phyloP scores from a whole-genome alignment of 2,329 filamentous ascomycete species.

The Ophiostoma populinum region DNA sequence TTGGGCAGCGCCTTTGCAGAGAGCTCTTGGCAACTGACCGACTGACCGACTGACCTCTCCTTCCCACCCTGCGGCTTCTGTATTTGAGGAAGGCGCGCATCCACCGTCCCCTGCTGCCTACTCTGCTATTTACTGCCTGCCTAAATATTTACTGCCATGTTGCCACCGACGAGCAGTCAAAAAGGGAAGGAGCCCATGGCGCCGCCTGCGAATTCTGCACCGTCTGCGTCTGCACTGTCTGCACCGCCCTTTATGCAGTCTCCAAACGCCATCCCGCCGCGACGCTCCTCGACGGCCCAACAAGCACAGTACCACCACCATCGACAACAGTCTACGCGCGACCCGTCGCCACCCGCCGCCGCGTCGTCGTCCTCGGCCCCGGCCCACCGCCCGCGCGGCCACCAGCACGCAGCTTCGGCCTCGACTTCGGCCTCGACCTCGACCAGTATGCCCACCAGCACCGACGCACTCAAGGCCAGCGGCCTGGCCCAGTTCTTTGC shows the following conservation, averaged over 20 bases:
- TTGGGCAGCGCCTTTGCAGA: too few species aligned
- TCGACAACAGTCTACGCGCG: not conserved
- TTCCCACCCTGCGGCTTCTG: too few species aligned
- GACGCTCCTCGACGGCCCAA: conserved; percentile 50
- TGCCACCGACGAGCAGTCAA: conserved; percentile 6
- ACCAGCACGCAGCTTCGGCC: conserved; percentile 1
- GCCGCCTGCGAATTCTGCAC: too few species aligned
- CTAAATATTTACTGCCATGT: too few species aligned
- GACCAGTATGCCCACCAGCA: not conserved
- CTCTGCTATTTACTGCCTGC: too few species aligned
- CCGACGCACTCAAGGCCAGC: not conserved
- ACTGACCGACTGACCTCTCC: too few species aligned
- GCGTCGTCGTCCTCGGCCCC: not conserved
- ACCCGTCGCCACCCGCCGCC: not conserved
- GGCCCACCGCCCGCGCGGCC: too few species aligned
- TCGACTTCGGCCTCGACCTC: not conserved
- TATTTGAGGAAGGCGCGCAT: conserved; percentile 1
- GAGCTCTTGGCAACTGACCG: too few species aligned
- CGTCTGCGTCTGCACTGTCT: conserved; percentile 3
- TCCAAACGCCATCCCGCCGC: conserved; percentile 54
- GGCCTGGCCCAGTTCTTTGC: conserved; percentile 6
- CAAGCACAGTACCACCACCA: conserved; percentile 14
- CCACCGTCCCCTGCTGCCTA: too few species aligned
- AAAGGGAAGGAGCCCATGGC: conserved; percentile 11
- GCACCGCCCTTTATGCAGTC: conserved; percentile 24